A percentile compares a stretch with the other conserved stretches of the same genome.
Evolutionary conservation across 2,329 filamentous ascomycete genomes (phyloP).

Genomic region (Ceratocystis cubensis): DNA sequence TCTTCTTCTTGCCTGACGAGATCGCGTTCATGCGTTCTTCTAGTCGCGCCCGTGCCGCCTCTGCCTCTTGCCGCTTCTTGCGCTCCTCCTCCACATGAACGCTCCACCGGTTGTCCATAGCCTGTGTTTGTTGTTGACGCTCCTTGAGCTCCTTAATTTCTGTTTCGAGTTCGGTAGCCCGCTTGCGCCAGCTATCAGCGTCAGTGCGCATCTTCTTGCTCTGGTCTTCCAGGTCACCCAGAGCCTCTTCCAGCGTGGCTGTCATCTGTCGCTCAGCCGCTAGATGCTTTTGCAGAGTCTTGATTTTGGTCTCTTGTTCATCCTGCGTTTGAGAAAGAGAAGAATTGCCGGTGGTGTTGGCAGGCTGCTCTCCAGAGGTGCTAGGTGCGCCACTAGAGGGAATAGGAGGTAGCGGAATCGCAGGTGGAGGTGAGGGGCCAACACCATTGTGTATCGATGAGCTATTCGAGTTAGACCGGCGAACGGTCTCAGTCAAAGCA

Average conservation of each 20-base stretch:
- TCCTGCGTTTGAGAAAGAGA: constrained; percentile 69
- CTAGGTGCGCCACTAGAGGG: constrained; percentile 41
- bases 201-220: constrained; percentile 86
- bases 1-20: constrained; percentile 84
- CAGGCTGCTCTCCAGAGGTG: constrained; percentile 17
- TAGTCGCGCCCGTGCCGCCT: constrained; percentile 74
- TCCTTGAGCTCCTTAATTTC: constrained; percentile 57
- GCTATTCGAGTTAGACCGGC: constrained; percentile 46
- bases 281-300: constrained; percentile 92
- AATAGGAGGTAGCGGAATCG: constrained; percentile 87
- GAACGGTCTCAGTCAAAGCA: constrained; percentile 32
- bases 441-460: constrained; percentile 75
- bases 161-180: constrained; percentile 60
- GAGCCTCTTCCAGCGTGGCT: constrained; percentile 83
- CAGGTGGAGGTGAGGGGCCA: constrained; percentile 83
- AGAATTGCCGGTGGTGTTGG: constrained; percentile 40
- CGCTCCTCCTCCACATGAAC: constrained; percentile 94
- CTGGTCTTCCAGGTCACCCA: constrained; percentile 84
- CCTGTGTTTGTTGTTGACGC: constrained; percentile 33
- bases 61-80: constrained; percentile 79
- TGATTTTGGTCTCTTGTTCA: constrained; percentile 88
- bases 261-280: constrained; percentile 94
- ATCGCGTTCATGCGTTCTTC: constrained; percentile 92
- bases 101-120: constrained; percentile 49
- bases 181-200: constrained; percentile 81